Evolutionary conservation across 2,329 filamentous ascomycete genomes (phyloP), one percentile per base, ranked within the genome.

Genomic region (Xylariaceae sp.): DNA sequence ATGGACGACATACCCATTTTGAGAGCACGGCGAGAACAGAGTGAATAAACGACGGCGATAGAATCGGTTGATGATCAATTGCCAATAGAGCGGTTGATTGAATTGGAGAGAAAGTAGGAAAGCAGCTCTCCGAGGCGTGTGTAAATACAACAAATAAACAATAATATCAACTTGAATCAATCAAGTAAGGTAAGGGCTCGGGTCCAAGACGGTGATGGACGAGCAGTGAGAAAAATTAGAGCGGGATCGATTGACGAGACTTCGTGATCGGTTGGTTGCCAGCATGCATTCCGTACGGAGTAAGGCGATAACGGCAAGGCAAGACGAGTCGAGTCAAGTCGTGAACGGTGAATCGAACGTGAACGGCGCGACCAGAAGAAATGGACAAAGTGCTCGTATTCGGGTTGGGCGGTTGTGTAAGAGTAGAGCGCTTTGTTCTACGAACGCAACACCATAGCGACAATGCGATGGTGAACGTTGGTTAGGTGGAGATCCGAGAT

Each of bases 1-100:
- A 39, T 51, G n/a, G 4, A 18, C 10, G 37, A 23, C 57, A 53
- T 64, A 60, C 61, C 13, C 58, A 61, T 63, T 49, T 13, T 53
- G 15, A 47, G 49, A 49, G 49, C 11, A 51, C 56, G 13, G 48
- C 34, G 8, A 53, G 8, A 17, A 44, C 52, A 34, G 1, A 10
- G 58, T 23, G 10, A 45, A 37, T 37, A 45, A 45, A 17, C 30
- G 37, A 15, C 13, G 15, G 9, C 6, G 30, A 50, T 37, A 11
- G n/a, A 57, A 39, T 60, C 37, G 37, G 37, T 4, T 34, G 44
- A 15, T 15, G 44, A 5, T 42, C 23, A 18, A 51, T 54, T 11
- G 10, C 47, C 9, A 47, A 47, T 13, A n/a, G 50, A 37, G 18
- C 30, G 15, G 7, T 3, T n/a, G 37, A 4, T 39, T 35, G 23